A percentile compares a stretch with the other conserved stretches of the same genome.
Evolutionary conservation across 345 rosid genomes (phyloP).

Genomic region (Anacardium occidentale): DNA sequence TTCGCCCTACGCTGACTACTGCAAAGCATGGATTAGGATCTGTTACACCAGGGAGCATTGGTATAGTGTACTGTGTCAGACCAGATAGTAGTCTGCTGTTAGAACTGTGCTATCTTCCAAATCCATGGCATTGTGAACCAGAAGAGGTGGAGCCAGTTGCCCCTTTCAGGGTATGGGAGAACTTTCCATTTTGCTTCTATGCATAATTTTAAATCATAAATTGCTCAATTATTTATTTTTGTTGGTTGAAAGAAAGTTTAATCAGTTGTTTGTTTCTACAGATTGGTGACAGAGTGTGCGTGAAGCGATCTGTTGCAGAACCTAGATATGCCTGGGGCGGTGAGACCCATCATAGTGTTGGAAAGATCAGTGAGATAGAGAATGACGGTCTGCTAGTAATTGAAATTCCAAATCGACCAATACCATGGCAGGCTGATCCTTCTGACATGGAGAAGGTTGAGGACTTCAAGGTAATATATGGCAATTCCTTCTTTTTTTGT

Average conservation of each 20-base stretch:
- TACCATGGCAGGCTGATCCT: slow-evolving; percentile 98
- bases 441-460: slow-evolving; percentile 99
- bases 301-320: slow-evolving; percentile 96
- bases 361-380: slow-evolving; percentile 86
- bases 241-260: slow-evolving; percentile 16
- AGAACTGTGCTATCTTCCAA: slow-evolving; percentile 84
- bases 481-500: neutral
- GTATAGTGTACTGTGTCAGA: slow-evolving; percentile 88
- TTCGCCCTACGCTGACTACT: slow-evolving; percentile 84
- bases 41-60: slow-evolving; percentile 95
- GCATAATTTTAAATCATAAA: neutral
- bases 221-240: slow-evolving; percentile 13
- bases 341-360: slow-evolving; percentile 99
- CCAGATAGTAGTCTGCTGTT: slow-evolving; percentile 91
- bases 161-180: slow-evolving; percentile 72
- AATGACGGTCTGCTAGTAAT: slow-evolving; percentile 89
- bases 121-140: slow-evolving; percentile 97
- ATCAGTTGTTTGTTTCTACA: slow-evolving; percentile 35
- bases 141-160: slow-evolving; percentile 91
- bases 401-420: slow-evolving; percentile 87
- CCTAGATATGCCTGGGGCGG: slow-evolving; percentile 99
- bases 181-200: slow-evolving; percentile 10
- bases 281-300: slow-evolving; percentile 93
- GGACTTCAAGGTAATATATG: slow-evolving; percentile 75
- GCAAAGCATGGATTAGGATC: slow-evolving; percentile 95